Evolutionary conservation across 345 rosid species (phyloP), one percentile per base, ranked within the genome.

Genomic region (Clausena lansium): DNA sequence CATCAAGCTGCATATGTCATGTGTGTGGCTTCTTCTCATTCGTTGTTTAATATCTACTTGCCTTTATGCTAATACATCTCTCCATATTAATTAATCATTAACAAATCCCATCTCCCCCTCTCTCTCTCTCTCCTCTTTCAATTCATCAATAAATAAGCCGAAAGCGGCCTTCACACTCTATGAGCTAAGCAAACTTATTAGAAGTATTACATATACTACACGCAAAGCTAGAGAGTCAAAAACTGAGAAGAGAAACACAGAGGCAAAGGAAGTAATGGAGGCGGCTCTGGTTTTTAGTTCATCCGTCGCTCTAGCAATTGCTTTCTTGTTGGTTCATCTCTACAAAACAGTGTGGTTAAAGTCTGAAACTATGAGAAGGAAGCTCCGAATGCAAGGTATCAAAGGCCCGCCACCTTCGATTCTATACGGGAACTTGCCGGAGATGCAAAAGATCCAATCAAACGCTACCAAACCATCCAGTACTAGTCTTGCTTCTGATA

Each of bases 401-500:
- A 83, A 64, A 32, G 98, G 98, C 24, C 98, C 98, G 6, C 36
- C 85, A 0, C 89, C 97, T 57, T 82, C 93, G 41, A 61, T 91
- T 25, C 67, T 91, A 0, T 88, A 88, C 10, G 97, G 97, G 20
- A 94, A 92, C 73, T 80, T 86, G 11, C 77, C 89, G 39, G 93
- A 91, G 90, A 94, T 92, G 94, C 89, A 87, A 63, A 82, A 35
- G 27, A 85, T 93, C 71, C 88, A 89, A 27, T 60, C 79, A 6
- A 77, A 75, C 52, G 79, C 77, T 3, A 54, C 22, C 59, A 38
- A 63, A 32, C 25, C 45, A 5, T 41, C 76, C 63, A 22, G 38
- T 13, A 13, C 17, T 13, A 0, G 50, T 25, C 67, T 78, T 3
- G 9, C 74, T 47, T 64, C 50, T 39, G 82, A 83, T 24, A 81